Evolutionary conservation across 2,329 filamentous ascomycete species (phyloP).

Genomic region (Alternaria infectoria): DNA sequence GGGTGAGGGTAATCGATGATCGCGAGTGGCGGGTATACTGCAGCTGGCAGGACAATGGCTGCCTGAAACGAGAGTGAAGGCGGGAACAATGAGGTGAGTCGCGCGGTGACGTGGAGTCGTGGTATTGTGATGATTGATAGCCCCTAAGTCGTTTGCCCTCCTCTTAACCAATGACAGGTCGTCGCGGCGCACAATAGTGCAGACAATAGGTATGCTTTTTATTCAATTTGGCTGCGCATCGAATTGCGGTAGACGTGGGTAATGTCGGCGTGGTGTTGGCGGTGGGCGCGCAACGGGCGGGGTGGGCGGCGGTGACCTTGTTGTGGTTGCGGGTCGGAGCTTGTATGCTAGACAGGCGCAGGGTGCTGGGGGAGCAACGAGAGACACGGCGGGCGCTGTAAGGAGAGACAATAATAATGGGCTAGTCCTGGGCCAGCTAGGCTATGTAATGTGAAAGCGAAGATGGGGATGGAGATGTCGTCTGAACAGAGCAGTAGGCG

Average conservation of each 20-base stretch:
- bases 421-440: conserved; percentile 10
- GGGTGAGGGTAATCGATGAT: not conserved
- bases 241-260: not conserved
- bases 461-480: not conserved
- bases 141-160: conserved; percentile 20
- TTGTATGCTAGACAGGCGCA: conserved; percentile 15
- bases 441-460: conserved; percentile 2
- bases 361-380: conserved; percentile 20
- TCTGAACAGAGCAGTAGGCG: not conserved
- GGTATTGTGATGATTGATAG: conserved; percentile 14
- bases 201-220: conserved; percentile 12
- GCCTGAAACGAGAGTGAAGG: conserved; percentile 12
- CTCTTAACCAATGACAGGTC: conserved; percentile 15
- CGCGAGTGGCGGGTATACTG: not conserved
- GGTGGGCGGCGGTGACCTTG: conserved; percentile 20
- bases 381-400: conserved; percentile 16
- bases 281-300: conserved; percentile 21
- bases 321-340: conserved; percentile 23
- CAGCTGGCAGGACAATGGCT: not conserved
- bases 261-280: conserved; percentile 4
- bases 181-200: conserved; percentile 14
- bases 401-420: conserved; percentile 12
- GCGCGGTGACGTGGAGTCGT: conserved; percentile 24
- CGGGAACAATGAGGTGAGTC: conserved; percentile 14
- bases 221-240: conserved; percentile 17